phyloP scores from a whole-genome alignment of 192 early-diverging fungal species.

The Coemansia sp. region DNA sequence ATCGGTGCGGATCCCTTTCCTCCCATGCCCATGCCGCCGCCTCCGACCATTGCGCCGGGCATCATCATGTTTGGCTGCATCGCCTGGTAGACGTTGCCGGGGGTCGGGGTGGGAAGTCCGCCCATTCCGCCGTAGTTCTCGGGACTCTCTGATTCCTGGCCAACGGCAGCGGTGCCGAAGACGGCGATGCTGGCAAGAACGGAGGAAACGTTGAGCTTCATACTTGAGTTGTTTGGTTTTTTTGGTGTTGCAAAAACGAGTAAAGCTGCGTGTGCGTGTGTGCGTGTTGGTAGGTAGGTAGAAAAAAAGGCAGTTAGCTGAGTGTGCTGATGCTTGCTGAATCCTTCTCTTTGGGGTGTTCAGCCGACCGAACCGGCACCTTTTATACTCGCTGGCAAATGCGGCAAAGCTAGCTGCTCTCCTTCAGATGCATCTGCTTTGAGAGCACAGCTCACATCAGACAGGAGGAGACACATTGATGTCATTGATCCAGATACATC shows the following conservation, averaged over 20 bases:
- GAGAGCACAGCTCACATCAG: too few relatives aligned
- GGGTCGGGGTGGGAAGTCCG: neutral
- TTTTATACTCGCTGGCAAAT: neutral
- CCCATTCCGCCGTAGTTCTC: neutral
- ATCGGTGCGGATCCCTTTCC: neutral
- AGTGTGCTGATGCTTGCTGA: conserved; percentile 2
- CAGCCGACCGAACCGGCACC: neutral
- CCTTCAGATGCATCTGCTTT: too few relatives aligned
- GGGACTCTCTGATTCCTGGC: neutral
- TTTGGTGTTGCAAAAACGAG: neutral
- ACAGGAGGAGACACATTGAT: too few relatives aligned
- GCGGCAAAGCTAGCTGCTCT: too few relatives aligned
- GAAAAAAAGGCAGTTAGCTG: conserved; percentile 8
- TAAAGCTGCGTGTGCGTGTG: conserved; percentile 7
- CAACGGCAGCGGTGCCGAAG: neutral
- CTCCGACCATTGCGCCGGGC: neutral
- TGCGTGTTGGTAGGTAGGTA: neutral
- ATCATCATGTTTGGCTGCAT: neutral
- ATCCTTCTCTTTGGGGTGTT: neutral
- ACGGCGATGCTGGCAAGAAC: neutral
- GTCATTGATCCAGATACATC: too few relatives aligned
- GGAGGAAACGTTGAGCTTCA: neutral
- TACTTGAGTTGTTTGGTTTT: neutral
- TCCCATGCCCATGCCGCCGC: neutral
- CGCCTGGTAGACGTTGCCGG: neutral